Percentiles rank a stretch among this genome's conserved stretches.
phyloP scores from a whole-genome alignment of 495 filamentous ascomycete species.

The Penicillium pancosmium region DNA sequence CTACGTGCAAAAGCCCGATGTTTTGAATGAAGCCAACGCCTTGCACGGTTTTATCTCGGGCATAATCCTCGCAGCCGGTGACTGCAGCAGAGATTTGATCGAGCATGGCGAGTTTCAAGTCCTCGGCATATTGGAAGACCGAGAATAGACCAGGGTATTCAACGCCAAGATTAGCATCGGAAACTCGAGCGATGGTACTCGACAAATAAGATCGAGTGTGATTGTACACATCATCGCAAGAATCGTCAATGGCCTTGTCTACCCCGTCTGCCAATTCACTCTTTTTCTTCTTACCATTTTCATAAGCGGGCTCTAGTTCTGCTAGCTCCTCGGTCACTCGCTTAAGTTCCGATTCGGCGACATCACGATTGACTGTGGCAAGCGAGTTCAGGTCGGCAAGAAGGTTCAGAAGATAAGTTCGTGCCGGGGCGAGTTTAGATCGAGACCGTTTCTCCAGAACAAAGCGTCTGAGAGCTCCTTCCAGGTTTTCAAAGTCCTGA shows the following conservation, averaged over 20 bases:
- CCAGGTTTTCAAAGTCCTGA: slow-evolving; percentile 85
- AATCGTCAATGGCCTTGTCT: slow-evolving; percentile 79
- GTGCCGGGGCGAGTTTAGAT: slow-evolving; percentile 93
- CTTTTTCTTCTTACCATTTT: slow-evolving; percentile 80
- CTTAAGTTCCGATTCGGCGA: slow-evolving; percentile 83
- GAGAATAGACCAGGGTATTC: slow-evolving; percentile 82
- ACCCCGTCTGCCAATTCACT: slow-evolving; percentile 80
- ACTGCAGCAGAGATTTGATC: slow-evolving; percentile 81
- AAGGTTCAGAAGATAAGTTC: slow-evolving; percentile 94
- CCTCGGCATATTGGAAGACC: slow-evolving; percentile 91
- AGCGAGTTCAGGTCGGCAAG: slow-evolving; percentile 81
- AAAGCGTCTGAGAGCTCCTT: slow-evolving; percentile 86
- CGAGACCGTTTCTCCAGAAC: slow-evolving; percentile 94
- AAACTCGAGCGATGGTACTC: slow-evolving; percentile 71
- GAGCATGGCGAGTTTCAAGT: slow-evolving; percentile 89
- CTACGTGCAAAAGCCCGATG: slow-evolving; percentile 85
- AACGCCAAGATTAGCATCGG: slow-evolving; percentile 75
- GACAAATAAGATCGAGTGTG: slow-evolving; percentile 75
- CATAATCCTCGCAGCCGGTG: slow-evolving; percentile 78
- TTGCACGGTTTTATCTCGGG: slow-evolving; percentile 72
- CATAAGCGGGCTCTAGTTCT: slow-evolving; percentile 81
- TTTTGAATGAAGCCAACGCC: slow-evolving; percentile 88
- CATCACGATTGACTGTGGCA: slow-evolving; percentile 83
- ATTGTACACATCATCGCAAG: slow-evolving; percentile 80
- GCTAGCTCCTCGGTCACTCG: slow-evolving; percentile 78